A percentile compares a stretch with the other conserved stretches of the same genome.
Conservation (phyloP, 805 yeast species). For the Pichia membranifaciens region DNA sequence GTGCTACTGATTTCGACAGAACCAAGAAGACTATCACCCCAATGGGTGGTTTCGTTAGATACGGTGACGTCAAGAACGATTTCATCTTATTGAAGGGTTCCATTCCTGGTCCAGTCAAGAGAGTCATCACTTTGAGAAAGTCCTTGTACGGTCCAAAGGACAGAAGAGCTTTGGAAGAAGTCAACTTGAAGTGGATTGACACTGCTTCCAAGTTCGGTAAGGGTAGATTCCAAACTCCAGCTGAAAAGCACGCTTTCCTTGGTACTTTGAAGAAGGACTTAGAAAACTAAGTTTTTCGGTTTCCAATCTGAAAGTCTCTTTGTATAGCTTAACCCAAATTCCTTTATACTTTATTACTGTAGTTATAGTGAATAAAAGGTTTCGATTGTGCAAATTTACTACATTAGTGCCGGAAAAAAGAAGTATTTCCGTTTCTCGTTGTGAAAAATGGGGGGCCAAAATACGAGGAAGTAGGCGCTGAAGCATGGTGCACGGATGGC, state of each 20-base stretch:
- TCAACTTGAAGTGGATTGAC: conserved; percentile 98
- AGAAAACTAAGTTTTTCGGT: conserved; percentile 26
- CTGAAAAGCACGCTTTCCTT: conserved; percentile 99
- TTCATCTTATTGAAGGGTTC: conserved; percentile 97
- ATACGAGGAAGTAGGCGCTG: background rate
- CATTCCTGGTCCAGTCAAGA: conserved; percentile 99
- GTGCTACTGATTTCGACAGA: conserved; percentile 97
- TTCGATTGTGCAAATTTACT: no score
- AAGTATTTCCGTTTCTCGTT: background rate
- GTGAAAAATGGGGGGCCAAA: background rate
- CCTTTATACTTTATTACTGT: no score
- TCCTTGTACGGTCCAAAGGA: conserved; percentile 96
- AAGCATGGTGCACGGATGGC: no score
- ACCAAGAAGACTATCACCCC: conserved; percentile 99
- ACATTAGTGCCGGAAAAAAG: no score
- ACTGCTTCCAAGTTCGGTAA: conserved; percentile 99
- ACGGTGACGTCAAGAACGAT: conserved; percentile 97
- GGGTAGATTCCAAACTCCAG: conserved; percentile 99
- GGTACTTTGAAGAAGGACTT: conserved; percentile 99
- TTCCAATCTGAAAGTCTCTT: background rate
- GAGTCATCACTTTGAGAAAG: conserved; percentile 98
- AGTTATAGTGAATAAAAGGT: no score
- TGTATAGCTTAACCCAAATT: no score
- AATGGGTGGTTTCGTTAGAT: conserved; percentile 99
- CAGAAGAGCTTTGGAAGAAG: conserved; percentile 96